These are phyloP conservation scores for Fraxinus angustifolia DNA, from an alignment of 305 asterid genomes.

Conservation along the genomic window DNA sequence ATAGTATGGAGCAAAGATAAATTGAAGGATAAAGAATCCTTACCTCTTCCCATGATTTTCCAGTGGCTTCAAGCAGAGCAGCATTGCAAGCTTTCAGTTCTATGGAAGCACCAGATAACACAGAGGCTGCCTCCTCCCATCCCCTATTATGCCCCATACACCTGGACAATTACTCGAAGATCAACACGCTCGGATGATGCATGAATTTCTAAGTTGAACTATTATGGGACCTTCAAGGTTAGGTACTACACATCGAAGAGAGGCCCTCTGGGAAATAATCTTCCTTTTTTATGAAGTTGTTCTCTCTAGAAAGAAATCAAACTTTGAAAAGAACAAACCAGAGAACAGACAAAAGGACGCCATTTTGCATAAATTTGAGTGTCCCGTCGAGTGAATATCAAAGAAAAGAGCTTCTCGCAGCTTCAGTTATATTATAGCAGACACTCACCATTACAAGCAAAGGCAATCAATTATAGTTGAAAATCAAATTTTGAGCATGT, in stretches of 20 bases:
- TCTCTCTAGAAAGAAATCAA: background rate
- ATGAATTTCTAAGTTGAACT: background rate
- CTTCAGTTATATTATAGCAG: background rate
- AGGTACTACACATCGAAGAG: background rate
- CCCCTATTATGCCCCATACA: constrained; percentile 98
- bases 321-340: background rate
- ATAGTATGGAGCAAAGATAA: background rate
- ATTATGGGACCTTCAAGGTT: background rate
- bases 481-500: background rate
- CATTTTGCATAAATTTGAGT: background rate
- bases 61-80: constrained; percentile 86
- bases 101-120: constrained; percentile 70
- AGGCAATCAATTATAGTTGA: background rate
- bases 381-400: background rate
- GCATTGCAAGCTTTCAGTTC: constrained; percentile 88
- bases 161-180: constrained; percentile 44
- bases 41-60: constrained; percentile 92
- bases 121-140: constrained; percentile 98
- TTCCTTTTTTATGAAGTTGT: background rate
- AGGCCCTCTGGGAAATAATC: background rate
- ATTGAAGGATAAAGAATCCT: constrained; percentile 41
- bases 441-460: background rate
- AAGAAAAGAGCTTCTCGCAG: background rate
- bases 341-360: background rate
- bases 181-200: background rate